Evolutionary conservation across 345 rosid species (phyloP).

Genomic region (Rhizophora apiculata): DNA sequence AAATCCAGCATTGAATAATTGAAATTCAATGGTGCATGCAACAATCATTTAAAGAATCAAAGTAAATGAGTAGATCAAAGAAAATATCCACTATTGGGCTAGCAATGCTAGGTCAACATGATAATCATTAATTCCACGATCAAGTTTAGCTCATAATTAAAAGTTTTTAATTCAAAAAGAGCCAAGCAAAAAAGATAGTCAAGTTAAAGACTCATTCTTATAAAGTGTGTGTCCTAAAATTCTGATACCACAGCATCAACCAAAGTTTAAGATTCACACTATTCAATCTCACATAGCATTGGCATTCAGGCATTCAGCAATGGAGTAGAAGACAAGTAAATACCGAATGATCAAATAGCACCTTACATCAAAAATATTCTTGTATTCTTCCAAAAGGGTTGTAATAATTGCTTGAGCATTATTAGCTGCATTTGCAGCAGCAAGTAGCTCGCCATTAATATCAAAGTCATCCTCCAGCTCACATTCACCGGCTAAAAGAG

Average conservation of each 20-base stretch:
- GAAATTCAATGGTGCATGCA: neutral
- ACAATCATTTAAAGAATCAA: neutral
- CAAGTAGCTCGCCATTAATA: slow-evolving; percentile 84
- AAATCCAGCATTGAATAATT: neutral
- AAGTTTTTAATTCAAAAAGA: neutral
- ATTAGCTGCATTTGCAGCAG: slow-evolving; percentile 98
- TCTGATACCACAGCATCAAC: too few species aligned
- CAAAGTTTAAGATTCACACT: neutral
- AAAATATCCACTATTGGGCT: neutral
- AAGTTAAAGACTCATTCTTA: neutral
- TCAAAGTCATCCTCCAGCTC: slow-evolving; percentile 91
- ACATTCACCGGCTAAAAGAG: slow-evolving; percentile 92
- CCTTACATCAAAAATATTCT: slow-evolving; percentile 84
- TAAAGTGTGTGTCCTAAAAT: too few species aligned
- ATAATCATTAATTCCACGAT: neutral
- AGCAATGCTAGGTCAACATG: neutral
- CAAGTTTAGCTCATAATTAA: neutral
- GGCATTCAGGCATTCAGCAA: neutral
- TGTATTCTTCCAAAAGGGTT: slow-evolving; percentile 81
- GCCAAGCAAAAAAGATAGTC: neutral
- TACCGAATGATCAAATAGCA: slow-evolving; percentile 11
- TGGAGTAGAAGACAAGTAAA: slow-evolving; percentile 1
- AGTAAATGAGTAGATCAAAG: neutral
- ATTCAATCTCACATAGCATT: neutral
- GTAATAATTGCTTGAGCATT: slow-evolving; percentile 87